Percentiles rank a stretch among this genome's conserved stretches.
phyloP scores from a whole-genome alignment of 2,329 filamentous ascomycete species.

The Stromatinia cepivora region DNA sequence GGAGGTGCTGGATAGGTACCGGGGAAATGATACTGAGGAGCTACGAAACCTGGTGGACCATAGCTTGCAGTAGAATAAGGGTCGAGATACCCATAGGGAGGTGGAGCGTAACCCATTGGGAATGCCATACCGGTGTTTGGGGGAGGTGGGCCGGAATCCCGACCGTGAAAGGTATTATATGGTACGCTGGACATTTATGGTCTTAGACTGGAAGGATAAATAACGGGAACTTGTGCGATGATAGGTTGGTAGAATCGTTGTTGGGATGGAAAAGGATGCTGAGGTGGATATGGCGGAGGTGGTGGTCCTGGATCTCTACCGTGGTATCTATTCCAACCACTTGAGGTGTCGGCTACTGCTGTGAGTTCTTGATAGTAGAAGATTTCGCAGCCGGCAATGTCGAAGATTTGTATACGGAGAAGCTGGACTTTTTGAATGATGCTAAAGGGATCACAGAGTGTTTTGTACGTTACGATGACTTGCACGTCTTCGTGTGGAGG shows the following conservation, averaged over 20 bases:
- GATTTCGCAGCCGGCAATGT: conserved; percentile 25
- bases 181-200: conserved; percentile 29
- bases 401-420: conserved; percentile 29
- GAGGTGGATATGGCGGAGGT: conserved; percentile 25
- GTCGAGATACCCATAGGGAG: not conserved
- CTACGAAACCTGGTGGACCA: conserved; percentile 21
- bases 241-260: not conserved
- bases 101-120: not conserved
- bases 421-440: conserved; percentile 27
- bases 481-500: conserved; percentile 27
- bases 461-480: conserved; percentile 28
- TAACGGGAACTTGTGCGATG: not conserved
- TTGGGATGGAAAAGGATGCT: not conserved
- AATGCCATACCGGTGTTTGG: conserved; percentile 12
- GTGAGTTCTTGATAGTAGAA: conserved; percentile 27
- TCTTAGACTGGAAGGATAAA: not conserved
- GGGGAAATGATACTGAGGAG: conserved; percentile 10
- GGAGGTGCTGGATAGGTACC: conserved; percentile 21
- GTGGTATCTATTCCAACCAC: conserved; percentile 31
- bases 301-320: conserved; percentile 31
- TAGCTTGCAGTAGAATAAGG: not conserved
- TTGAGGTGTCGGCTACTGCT: conserved; percentile 23
- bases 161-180: conserved; percentile 36
- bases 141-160: conserved; percentile 34
- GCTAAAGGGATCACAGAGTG: conserved; percentile 26